These are phyloP conservation scores for Umbellularia californica DNA, from an alignment of 164 flowering plant species.

Conservation along the genomic window DNA sequence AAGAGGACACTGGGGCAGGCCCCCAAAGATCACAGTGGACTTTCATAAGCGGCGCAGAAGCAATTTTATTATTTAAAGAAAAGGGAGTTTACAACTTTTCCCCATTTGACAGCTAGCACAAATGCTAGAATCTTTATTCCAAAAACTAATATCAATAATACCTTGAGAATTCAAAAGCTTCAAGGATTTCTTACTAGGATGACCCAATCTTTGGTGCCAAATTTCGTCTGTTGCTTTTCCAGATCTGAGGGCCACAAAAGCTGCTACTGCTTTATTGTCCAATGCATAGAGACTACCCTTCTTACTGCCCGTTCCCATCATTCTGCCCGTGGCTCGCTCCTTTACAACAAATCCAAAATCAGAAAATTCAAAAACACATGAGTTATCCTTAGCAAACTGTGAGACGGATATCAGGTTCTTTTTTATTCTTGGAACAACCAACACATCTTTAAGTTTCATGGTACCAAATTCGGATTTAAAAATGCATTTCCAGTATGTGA, in stretches of 20 bases:
- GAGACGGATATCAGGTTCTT: too few relatives aligned
- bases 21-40: background rate
- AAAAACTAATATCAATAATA: background rate
- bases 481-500: too few relatives aligned
- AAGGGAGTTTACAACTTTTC: too few relatives aligned
- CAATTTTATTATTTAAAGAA: background rate
- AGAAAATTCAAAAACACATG: background rate
- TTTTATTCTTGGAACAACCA: too few relatives aligned
- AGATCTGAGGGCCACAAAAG: background rate
- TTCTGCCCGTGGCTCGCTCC: background rate
- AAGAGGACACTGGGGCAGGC: background rate
- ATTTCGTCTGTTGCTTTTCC: background rate
- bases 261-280: background rate
- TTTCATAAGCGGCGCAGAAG: background rate
- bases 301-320: too few relatives aligned
- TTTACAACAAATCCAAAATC: background rate
- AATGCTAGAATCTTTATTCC: background rate
- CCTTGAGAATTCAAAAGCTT: too few relatives aligned
- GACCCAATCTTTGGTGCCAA: too few relatives aligned
- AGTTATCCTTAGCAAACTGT: background rate
- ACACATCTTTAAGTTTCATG: too few relatives aligned
- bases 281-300: background rate
- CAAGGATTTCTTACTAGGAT: too few relatives aligned
- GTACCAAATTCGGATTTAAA: too few relatives aligned
- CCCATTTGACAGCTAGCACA: background rate